These are phyloP conservation scores for Sordaria brevicollis DNA, from an alignment of 495 filamentous ascomycete genomes.

Conservation along the genomic window DNA sequence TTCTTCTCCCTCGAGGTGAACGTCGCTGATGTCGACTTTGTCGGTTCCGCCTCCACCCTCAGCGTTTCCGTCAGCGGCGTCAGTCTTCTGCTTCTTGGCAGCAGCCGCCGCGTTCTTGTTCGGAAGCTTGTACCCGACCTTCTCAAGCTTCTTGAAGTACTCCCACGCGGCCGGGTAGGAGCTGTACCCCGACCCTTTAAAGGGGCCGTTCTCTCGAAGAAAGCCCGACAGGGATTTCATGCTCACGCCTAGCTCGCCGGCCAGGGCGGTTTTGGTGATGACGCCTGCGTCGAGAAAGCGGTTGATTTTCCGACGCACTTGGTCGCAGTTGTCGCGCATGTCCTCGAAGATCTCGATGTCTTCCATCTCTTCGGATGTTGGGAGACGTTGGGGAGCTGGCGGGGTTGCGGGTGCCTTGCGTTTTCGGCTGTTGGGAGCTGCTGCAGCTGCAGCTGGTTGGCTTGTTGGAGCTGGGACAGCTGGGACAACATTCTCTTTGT, in stretches of 20 bases:
- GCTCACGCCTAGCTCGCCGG: constrained; percentile 26
- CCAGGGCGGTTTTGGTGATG: constrained; percentile 39
- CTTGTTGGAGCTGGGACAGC: background rate
- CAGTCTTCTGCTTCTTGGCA: constrained; percentile 20
- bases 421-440: constrained; percentile 17
- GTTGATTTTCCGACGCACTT: constrained; percentile 35
- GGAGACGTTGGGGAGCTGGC: constrained; percentile 10
- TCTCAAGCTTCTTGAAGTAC: constrained; percentile 27
- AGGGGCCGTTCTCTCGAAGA: constrained; percentile 23
- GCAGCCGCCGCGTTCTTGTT: background rate
- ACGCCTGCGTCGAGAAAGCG: constrained; percentile 31
- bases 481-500: background rate
- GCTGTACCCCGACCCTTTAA: constrained; percentile 17
- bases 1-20: constrained; percentile 34
- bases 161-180: constrained; percentile 20
- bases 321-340: constrained; percentile 23
- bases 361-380: constrained; percentile 5
- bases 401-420: constrained; percentile 20
- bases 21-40: constrained; percentile 21
- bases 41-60: background rate
- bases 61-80: constrained; percentile 1
- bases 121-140: constrained; percentile 18
- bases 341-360: constrained; percentile 12
- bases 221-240: constrained; percentile 24
- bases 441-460: too few species aligned